A percentile compares a stretch with the other conserved stretches of the same genome.
phyloP scores from a whole-genome alignment of 345 rosid genomes.

The Linum usitatissimum region DNA sequence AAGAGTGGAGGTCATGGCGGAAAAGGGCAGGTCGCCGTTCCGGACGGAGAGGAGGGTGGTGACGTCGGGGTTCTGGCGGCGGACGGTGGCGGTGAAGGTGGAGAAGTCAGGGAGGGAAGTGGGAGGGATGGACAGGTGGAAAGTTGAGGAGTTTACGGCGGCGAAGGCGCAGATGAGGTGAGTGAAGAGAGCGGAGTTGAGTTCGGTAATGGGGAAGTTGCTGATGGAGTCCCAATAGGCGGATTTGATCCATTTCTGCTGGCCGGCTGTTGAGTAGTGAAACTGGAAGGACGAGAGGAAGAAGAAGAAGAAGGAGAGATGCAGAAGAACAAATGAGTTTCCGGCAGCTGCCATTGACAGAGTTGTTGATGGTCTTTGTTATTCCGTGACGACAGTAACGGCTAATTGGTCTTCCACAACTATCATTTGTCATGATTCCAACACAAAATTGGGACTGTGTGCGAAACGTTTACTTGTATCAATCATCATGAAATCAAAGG shows the following conservation, averaged over 20 bases:
- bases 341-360: too few relatives aligned
- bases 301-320: too few relatives aligned
- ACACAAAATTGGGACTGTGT: too few relatives aligned
- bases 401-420: too few relatives aligned
- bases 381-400: too few relatives aligned
- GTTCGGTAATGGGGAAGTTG: slow-evolving; percentile 21
- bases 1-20: slow-evolving; percentile 14
- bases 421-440: too few relatives aligned
- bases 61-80: slow-evolving; percentile 17
- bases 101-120: slow-evolving; percentile 21
- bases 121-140: slow-evolving; percentile 32
- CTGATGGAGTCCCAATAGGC: slow-evolving; percentile 41
- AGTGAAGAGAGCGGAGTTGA: slow-evolving; percentile 48
- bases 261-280: too few relatives aligned
- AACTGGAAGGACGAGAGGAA: too few relatives aligned
- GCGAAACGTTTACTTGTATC: too few relatives aligned
- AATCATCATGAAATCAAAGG: too few relatives aligned
- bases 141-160: slow-evolving; percentile 29
- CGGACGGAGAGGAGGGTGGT: slow-evolving; percentile 17
- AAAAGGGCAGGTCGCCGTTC: slow-evolving; percentile 9
- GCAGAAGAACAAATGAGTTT: too few relatives aligned
- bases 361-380: too few relatives aligned
- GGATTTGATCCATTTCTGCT: slow-evolving; percentile 26
- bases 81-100: slow-evolving; percentile 11
- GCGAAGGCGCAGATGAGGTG: slow-evolving; percentile 56